Evolutionary conservation across 1,139 yeast species (phyloP).

Genomic region (Arxiozyma heterogenica): DNA sequence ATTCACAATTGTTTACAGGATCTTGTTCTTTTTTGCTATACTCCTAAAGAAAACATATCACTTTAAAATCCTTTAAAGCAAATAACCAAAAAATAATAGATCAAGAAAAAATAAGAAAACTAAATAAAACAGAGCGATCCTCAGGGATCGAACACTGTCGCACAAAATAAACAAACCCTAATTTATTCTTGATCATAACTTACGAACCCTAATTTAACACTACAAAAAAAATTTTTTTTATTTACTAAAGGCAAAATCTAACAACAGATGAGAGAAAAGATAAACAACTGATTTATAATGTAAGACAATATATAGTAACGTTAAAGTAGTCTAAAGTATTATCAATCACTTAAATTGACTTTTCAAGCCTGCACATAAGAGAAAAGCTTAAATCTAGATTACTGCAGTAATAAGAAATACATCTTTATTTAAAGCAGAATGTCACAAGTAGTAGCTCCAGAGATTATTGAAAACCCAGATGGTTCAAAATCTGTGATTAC

Average conservation of each 20-base stretch:
- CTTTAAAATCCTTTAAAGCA: no score
- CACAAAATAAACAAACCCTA: not conserved
- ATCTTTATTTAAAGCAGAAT: slow-evolving; percentile 6
- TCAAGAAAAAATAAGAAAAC: not conserved
- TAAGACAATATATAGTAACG: no score
- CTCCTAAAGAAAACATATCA: not conserved
- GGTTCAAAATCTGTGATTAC: slow-evolving; percentile 86
- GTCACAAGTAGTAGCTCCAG: slow-evolving; percentile 52
- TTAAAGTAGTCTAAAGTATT: no score
- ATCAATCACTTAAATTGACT: no score
- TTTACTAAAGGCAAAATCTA: not conserved
- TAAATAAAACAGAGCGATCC: not conserved
- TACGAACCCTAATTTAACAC: not conserved
- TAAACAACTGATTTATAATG: not conserved
- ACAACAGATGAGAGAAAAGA: not conserved
- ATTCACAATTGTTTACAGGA: no score
- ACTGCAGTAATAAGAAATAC: not conserved
- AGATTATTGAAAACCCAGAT: slow-evolving; percentile 67
- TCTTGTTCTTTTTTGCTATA: not conserved
- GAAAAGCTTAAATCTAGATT: not conserved
- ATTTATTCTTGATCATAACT: not conserved
- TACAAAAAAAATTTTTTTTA: no score
- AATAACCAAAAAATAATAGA: no score
- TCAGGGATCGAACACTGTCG: not conserved
- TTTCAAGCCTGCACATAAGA: not conserved